Base-by-base conservation (phyloP, 805 yeast species). In the Spathaspora boniae region DNA sequence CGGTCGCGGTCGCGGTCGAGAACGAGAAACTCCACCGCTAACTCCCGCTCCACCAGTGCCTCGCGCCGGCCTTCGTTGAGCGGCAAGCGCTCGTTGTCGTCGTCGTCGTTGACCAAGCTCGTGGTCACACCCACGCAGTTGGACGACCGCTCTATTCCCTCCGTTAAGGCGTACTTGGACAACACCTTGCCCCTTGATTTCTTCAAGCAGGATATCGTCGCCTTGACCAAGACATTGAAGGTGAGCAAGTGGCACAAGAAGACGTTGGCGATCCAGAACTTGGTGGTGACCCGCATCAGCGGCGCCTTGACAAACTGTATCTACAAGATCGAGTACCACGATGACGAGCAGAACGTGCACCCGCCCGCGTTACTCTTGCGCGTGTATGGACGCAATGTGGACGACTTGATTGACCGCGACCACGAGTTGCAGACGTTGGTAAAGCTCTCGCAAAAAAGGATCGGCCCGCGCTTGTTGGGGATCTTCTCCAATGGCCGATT, bases 231-330 rank as follows among this genome's bases (percentile, higher is more conserved):
- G 45, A 66, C 72, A 6, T 61, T 93, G 39, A 70, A 71, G 37
- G 78, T 93, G 28, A 74, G 86, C 22, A 82, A 83, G 56, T 93
- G 98, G 98, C 76, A 80, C 48, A 69, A 69, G 42, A 71, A 80
- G 20, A 64, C 45, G 34, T 70, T 67, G 42, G 53, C 55, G 3
- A 49, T 50, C 44, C 47, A 65, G 6, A 58, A 65, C 25, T 57
- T 91, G 26, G 66, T 60, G 16, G 57, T 89, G 15, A 68, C 62
- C 26, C 72, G 96, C 45, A 86, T 93, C 33, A 76, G 86, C 24
- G 98, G 98, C 15, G 98, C 98, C 0, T 71, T 93, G 56, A 93
- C 98, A 15, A 93, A 93, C 57, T 82, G 89, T 22, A 84, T 91
- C 36, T 93, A 83, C 57, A 79, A 79, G 50, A 74, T 93, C 3